Percentiles rank a stretch among this genome's conserved stretches.
Evolutionary conservation across 2,329 filamentous ascomycete species (phyloP).

Genomic region (Thelonectria olida): DNA sequence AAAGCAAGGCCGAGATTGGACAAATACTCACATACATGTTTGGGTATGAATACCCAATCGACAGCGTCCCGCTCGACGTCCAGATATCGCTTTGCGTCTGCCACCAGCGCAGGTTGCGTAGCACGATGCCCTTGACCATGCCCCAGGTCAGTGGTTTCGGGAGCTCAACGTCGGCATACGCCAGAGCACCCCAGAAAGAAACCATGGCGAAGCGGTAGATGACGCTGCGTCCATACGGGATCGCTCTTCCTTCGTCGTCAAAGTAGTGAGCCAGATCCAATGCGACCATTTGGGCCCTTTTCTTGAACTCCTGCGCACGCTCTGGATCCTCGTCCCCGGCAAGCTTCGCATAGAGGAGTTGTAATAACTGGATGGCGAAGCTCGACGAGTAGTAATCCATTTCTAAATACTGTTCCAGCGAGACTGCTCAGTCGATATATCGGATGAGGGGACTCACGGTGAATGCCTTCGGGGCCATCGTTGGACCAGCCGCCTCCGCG

Average conservation of each 20-base stretch:
- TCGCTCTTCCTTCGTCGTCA: conserved; percentile 74
- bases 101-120: conserved; percentile 83
- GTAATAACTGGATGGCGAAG: conserved; percentile 83
- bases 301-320: conserved; percentile 74
- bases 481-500: conserved; percentile 86
- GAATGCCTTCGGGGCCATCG: conserved; percentile 80
- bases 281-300: conserved; percentile 72
- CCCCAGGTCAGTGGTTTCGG: conserved; percentile 80
- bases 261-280: conserved; percentile 81
- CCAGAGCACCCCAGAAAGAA: conserved; percentile 83
- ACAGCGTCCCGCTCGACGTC: conserved; percentile 77
- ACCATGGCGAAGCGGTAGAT: conserved; percentile 88
- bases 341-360: conserved; percentile 79
- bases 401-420: conserved; percentile 52
- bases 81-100: conserved; percentile 79
- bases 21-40: conserved; percentile 71
- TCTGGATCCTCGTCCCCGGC: conserved; percentile 72
- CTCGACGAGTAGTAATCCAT: conserved; percentile 89
- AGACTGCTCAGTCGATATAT: too few relatives aligned
- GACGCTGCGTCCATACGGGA: conserved; percentile 81
- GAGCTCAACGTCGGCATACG: conserved; percentile 78
- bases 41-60: conserved; percentile 80
- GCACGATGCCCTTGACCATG: conserved; percentile 78
- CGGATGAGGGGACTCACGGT: conserved; percentile 57
- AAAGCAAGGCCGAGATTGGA: background rate